Conservation (phyloP, 2,329 filamentous ascomycete species). For the Diaporthe sp. region DNA sequence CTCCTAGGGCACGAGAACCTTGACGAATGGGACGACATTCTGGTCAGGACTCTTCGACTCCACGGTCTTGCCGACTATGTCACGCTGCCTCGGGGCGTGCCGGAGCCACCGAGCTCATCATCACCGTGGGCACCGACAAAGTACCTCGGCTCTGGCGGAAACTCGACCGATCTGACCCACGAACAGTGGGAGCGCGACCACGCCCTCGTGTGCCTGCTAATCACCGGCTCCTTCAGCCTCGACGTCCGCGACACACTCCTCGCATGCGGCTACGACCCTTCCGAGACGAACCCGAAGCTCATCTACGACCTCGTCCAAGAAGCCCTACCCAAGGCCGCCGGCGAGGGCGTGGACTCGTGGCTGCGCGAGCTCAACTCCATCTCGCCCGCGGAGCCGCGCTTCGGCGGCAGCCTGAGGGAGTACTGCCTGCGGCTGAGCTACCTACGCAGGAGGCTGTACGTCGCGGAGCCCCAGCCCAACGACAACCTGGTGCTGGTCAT, state of each 20-base stretch:
- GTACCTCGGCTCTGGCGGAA: not conserved
- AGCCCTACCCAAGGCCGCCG: conserved; percentile 27
- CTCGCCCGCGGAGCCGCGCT: conserved; percentile 31
- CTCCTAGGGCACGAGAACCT: conserved; percentile 33
- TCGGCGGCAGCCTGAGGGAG: conserved; percentile 31
- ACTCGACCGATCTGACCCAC: not conserved
- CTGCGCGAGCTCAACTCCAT: conserved; percentile 32
- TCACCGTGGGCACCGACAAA: conserved; percentile 12
- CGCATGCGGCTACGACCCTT: conserved; percentile 32
- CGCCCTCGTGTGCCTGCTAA: conserved; percentile 33
- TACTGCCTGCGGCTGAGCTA: conserved; percentile 31
- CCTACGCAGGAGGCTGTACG: conserved; percentile 31
- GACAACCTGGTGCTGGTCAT: conserved; percentile 35
- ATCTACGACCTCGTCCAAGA: conserved; percentile 33
- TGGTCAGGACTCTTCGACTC: conserved; percentile 28
- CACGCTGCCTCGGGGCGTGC: conserved; percentile 28
- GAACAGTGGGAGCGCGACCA: conserved; percentile 31
- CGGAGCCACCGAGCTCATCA: not conserved
- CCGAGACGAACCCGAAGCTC: conserved; percentile 28
- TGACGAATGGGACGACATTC: conserved; percentile 34
- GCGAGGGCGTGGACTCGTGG: conserved; percentile 31
- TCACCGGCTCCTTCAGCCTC: conserved; percentile 31
- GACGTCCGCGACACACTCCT: conserved; percentile 35
- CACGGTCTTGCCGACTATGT: conserved; percentile 31
- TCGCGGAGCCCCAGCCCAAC: conserved; percentile 34